These are phyloP conservation scores for Metrosideros polymorpha DNA, from an alignment of 441 rosid species.

Conservation along the genomic window DNA sequence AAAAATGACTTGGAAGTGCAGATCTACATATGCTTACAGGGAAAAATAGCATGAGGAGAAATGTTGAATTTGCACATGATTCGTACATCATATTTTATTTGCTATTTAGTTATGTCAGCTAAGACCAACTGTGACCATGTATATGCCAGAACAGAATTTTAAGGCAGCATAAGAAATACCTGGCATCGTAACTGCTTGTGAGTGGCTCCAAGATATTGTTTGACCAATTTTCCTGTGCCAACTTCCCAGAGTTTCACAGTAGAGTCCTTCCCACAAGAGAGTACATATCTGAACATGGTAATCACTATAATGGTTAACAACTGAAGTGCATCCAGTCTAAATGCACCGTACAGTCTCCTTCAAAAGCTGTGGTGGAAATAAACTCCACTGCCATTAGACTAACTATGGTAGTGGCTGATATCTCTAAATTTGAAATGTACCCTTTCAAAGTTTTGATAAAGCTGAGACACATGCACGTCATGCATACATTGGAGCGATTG, in stretches of 20 bases:
- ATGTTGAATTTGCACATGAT: background rate
- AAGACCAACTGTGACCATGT: background rate
- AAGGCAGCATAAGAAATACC: slow-evolving; percentile 24
- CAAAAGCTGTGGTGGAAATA: background rate
- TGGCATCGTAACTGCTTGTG: slow-evolving; percentile 59
- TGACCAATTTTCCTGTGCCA: slow-evolving; percentile 67
- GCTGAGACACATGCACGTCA: background rate
- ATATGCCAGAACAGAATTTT: background rate
- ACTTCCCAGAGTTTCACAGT: slow-evolving; percentile 78
- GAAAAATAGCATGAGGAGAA: background rate
- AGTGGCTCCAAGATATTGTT: slow-evolving; percentile 66
- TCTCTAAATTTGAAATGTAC: background rate
- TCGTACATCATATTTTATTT: background rate
- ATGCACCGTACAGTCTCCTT: background rate
- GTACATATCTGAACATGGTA: slow-evolving; percentile 47
- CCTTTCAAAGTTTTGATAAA: background rate
- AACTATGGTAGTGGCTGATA: background rate
- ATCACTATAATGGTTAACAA: background rate
- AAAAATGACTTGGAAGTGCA: background rate
- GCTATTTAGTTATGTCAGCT: background rate
- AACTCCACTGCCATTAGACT: background rate
- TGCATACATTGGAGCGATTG: background rate
- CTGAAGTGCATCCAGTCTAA: background rate
- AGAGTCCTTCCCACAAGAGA: slow-evolving; percentile 82
- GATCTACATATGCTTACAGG: background rate